Evolutionary conservation across 352 stramenopile genomes (phyloP).

Genomic region (Phytopythium mirpurense): DNA sequence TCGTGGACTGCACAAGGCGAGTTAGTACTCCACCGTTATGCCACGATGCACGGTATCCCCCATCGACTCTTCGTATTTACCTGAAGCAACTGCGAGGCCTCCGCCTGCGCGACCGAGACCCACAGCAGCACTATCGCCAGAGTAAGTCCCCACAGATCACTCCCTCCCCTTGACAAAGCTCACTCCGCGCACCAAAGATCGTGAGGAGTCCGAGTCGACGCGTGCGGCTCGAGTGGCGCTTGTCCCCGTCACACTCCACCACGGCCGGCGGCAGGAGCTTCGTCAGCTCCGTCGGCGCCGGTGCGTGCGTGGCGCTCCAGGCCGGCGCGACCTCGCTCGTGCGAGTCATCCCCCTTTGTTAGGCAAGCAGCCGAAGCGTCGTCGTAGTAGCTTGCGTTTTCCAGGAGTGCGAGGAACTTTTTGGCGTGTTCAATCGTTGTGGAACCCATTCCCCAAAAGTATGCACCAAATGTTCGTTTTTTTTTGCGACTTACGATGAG

Average conservation of each 20-base stretch:
- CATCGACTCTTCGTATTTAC: no score
- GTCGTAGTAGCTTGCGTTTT: neutral
- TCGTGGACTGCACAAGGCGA: neutral
- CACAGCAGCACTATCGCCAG: conserved; percentile 20
- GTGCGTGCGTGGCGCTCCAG: neutral
- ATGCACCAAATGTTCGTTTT: no score
- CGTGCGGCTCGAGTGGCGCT: neutral
- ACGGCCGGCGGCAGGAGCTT: conserved; percentile 1
- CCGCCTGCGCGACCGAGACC: conserved; percentile 23
- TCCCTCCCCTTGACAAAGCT: neutral
- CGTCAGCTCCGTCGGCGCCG: conserved; percentile 2
- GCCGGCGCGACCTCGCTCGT: conserved; percentile 5
- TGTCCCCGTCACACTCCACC: neutral
- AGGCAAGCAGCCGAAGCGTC: neutral
- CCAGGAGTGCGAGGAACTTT: no score
- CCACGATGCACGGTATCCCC: no score
- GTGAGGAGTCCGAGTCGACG: conserved; percentile 3
- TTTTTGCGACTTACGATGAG: no score
- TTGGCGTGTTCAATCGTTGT: no score
- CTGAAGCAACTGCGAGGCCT: conserved; percentile 25
- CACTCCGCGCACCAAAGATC: conserved; percentile 1
- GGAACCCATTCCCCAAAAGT: no score
- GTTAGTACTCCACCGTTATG: neutral
- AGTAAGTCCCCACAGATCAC: neutral
- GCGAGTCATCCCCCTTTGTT: conserved; percentile 1